A percentile compares a stretch with the other conserved stretches of the same genome.
phyloP scores from a whole-genome alignment of 129 eudicot genomes.

The Escallonia herrerae region DNA sequence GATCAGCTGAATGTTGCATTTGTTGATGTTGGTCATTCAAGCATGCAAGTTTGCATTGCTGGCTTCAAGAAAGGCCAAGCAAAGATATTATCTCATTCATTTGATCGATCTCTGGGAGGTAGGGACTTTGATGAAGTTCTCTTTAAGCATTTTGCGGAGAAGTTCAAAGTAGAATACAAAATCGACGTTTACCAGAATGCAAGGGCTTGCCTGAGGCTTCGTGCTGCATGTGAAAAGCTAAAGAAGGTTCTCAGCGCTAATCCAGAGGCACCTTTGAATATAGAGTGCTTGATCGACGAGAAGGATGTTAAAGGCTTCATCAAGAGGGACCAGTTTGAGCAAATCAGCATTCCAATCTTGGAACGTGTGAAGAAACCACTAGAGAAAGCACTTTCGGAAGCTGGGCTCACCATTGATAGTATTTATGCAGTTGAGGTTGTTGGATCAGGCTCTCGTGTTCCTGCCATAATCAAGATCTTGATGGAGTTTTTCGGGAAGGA shows the following conservation, averaged over 20 bases:
- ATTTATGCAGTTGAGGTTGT: slow-evolving; percentile 92
- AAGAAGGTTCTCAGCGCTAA: slow-evolving; percentile 64
- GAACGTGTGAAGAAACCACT: slow-evolving; percentile 86
- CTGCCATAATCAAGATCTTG: slow-evolving; percentile 80
- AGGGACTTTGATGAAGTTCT: slow-evolving; percentile 63
- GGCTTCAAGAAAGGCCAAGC: slow-evolving; percentile 61
- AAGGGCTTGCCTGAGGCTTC: slow-evolving; percentile 72
- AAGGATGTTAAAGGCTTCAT: slow-evolving; percentile 81
- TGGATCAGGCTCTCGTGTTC: slow-evolving; percentile 77
- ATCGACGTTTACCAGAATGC: slow-evolving; percentile 68
- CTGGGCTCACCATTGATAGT: slow-evolving; percentile 52
- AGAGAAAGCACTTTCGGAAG: slow-evolving; percentile 80
- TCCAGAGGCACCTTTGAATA: slow-evolving; percentile 58
- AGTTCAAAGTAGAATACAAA: slow-evolving; percentile 59
- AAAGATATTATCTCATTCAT: slow-evolving; percentile 51
- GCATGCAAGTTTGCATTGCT: slow-evolving; percentile 58
- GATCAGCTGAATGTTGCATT: slow-evolving; percentile 54
- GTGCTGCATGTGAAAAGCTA: slow-evolving; percentile 63
- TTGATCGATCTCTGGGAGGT: slow-evolving; percentile 49
- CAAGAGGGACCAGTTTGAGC: slow-evolving; percentile 82
- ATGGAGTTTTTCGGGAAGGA: slow-evolving; percentile 90
- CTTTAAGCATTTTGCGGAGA: slow-evolving; percentile 65
- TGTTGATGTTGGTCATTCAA: slow-evolving; percentile 55
- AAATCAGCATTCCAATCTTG: slow-evolving; percentile 70
- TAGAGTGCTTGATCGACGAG: slow-evolving; percentile 79